A percentile compares a stretch with the other conserved stretches of the same genome.
phyloP scores from a whole-genome alignment of 257 asterid species.

The Solanum habrochaites region DNA sequence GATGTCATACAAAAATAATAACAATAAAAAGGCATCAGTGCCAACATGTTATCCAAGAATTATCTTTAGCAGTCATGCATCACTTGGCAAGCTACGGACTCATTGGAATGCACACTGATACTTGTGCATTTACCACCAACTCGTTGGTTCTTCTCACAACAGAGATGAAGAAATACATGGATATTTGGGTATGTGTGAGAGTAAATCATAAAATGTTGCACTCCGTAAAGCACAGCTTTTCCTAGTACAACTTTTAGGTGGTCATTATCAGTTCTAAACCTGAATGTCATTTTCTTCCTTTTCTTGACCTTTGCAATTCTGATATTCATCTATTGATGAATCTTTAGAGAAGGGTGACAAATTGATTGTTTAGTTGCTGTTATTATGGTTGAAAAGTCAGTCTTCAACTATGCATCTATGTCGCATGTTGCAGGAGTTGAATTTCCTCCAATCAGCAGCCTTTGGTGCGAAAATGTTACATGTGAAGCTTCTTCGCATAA shows the following conservation, averaged over 20 bases:
- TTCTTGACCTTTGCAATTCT: background rate
- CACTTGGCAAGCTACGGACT: background rate
- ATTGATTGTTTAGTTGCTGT: constrained; percentile 2
- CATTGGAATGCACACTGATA: background rate
- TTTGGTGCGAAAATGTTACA: constrained; percentile 50
- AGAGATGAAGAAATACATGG: background rate
- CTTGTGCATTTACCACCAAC: background rate
- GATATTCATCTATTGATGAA: background rate
- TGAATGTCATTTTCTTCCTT: background rate
- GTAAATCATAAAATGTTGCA: background rate
- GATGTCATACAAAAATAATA: background rate
- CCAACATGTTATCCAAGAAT: background rate
- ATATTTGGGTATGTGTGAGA: background rate
- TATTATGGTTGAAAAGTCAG: constrained; percentile 24
- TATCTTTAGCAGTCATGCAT: background rate
- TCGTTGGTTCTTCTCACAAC: background rate
- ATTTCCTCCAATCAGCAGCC: constrained; percentile 44
- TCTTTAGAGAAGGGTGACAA: background rate
- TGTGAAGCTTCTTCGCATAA: constrained; percentile 55
- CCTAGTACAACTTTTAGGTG: background rate
- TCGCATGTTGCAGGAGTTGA: constrained; percentile 78
- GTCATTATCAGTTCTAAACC: background rate
- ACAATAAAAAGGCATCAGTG: background rate
- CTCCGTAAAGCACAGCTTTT: background rate
- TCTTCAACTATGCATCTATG: constrained; percentile 58